Evolutionary conservation across 345 rosid genomes (phyloP).

Genomic region (Eucalyptus polybractea): DNA sequence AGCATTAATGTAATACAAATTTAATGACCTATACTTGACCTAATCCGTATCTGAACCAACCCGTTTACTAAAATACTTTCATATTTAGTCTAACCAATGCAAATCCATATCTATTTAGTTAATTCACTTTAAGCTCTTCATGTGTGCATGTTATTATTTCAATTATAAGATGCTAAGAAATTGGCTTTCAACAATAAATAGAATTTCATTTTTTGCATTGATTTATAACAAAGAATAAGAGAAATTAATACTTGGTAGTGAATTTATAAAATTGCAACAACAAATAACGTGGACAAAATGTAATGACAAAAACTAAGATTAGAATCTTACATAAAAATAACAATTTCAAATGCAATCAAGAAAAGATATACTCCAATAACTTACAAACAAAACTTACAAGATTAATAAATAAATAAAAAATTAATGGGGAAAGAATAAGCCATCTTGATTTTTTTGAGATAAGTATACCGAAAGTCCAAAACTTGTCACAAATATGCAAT

Average conservation of each 20-base stretch:
- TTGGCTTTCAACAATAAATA: neutral
- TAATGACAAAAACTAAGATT: neutral
- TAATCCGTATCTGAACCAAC: neutral
- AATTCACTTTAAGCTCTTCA: neutral
- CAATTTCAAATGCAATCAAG: neutral
- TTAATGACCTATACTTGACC: neutral
- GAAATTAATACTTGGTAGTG: neutral
- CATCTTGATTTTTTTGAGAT: neutral
- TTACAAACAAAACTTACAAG: neutral
- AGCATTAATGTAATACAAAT: no score
- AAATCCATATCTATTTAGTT: neutral
- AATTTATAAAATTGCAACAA: neutral
- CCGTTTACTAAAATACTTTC: neutral
- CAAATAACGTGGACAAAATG: neutral
- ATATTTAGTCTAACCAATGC: neutral
- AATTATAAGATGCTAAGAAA: neutral
- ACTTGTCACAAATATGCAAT: neutral
- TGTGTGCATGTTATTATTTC: neutral
- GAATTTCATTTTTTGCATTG: neutral
- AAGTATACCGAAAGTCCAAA: fast-evolving
- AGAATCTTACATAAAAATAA: neutral
- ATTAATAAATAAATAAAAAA: neutral
- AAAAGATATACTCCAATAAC: neutral
- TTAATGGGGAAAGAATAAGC: neutral
- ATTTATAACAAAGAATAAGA: neutral